Evolutionary conservation across 305 asterid species (phyloP), one percentile per base, ranked within the genome.

Genomic region (Plantago coronopus): DNA sequence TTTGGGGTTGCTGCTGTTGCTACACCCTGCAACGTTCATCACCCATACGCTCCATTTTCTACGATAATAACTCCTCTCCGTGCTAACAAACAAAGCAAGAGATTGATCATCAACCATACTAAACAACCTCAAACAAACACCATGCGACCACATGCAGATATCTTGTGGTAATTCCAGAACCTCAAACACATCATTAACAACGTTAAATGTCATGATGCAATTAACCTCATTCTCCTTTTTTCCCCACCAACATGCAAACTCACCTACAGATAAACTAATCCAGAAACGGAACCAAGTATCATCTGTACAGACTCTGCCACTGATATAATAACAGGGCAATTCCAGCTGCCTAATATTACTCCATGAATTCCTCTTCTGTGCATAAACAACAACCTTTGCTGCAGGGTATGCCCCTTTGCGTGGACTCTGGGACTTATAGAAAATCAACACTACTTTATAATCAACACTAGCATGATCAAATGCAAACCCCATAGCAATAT

Each of bases 151-250:
- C 38, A 31, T 31, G 20, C 16, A 46, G 19, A 46, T 46, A 31
- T 46, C 50, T n/a, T 46, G 38, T 6, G 50, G 50, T 14, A 46
- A 46, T 6, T 46, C 50, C 3, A 46, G 9, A 19, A 3, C 50
- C 17, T 46, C n/a, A 46, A 46, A 46, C 50, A 46, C 48, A n/a
- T 46, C 50, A 16, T 16, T 46, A n/a, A 13, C 50, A 46, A 46
- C 50, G n/a, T 46, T 7, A 3, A 46, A 46, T 6, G 20, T 20
- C 20, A 46, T 46, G 17, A 46, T 46, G 20, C 20, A 46, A 46
- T 14, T 18, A 12, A 4, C 10, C 2, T 15, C 1, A n/a, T 4
- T 4, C 16, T 44, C 48, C 17, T 8, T 44, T 13, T 15, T 5
- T 4, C 17, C 48, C 48, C 12, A 44, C 48, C 48, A 44, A 44